Evolutionary conservation across 345 rosid species (phyloP).

Genomic region (Lumnitzera littorea): DNA sequence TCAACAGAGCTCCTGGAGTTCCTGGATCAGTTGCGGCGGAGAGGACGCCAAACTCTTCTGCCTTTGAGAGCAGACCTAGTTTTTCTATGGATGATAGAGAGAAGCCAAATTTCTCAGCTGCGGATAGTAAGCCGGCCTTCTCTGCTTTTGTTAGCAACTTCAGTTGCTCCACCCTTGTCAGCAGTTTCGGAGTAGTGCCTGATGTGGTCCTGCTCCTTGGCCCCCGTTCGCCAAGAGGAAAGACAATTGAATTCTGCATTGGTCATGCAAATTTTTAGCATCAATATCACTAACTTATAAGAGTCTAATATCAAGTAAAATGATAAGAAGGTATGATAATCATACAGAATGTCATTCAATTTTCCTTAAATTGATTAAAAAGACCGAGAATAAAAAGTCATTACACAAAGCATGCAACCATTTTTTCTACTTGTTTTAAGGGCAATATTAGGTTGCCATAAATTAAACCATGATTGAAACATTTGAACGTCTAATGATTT

Average conservation of each 20-base stretch:
- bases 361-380: too few species aligned
- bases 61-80: slow-evolving; percentile 86
- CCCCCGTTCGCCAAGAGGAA: slow-evolving; percentile 39
- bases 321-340: too few species aligned
- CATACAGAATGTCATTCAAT: too few species aligned
- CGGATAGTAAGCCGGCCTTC: slow-evolving; percentile 79
- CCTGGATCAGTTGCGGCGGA: slow-evolving; percentile 83
- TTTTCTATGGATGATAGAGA: slow-evolving; percentile 85
- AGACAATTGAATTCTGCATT: slow-evolving; percentile 32
- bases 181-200: slow-evolving; percentile 40
- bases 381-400: too few species aligned
- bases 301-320: too few species aligned
- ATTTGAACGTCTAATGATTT: too few species aligned
- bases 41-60: slow-evolving; percentile 77
- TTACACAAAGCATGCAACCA: too few species aligned
- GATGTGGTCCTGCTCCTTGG: slow-evolving; percentile 23
- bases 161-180: slow-evolving; percentile 88
- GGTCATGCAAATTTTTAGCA: background rate
- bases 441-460: too few species aligned
- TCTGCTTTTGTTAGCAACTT: slow-evolving; percentile 84
- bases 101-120: slow-evolving; percentile 83
- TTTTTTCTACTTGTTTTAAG: too few species aligned
- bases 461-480: too few species aligned
- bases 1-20: slow-evolving; percentile 54
- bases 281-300: too few species aligned